Conservation (phyloP, 164 flowering plant genomes). For the Umbilicus rupestris region DNA sequence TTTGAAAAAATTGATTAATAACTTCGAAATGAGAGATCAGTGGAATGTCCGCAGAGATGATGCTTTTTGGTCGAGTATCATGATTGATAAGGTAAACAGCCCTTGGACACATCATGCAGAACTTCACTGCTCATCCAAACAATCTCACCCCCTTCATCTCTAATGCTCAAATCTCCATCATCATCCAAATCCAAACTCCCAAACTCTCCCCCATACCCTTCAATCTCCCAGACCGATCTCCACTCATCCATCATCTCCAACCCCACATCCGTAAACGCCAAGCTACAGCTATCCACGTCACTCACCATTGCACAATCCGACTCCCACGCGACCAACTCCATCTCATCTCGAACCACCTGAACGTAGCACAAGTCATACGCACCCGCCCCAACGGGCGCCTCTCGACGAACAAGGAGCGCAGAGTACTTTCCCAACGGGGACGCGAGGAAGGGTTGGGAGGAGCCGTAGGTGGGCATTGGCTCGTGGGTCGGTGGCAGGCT, state of each 20-base stretch:
- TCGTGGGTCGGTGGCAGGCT: slow-evolving; percentile 23
- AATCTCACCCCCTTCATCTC: slow-evolving; percentile 26
- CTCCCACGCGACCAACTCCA: slow-evolving; percentile 29
- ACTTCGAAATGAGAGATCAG: no score
- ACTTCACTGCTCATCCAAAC: slow-evolving; percentile 31
- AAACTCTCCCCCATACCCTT: slow-evolving; percentile 23
- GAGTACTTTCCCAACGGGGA: slow-evolving; percentile 33
- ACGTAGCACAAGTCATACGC: slow-evolving; percentile 38
- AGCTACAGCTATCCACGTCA: slow-evolving; percentile 25
- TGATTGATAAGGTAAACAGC: neutral
- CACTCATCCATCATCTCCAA: slow-evolving; percentile 37
- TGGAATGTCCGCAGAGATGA: no score
- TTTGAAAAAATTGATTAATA: no score
- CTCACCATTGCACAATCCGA: slow-evolving; percentile 33
- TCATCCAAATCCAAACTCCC: slow-evolving; percentile 30
- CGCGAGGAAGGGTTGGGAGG: slow-evolving; percentile 23
- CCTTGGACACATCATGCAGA: neutral
- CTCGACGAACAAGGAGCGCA: slow-evolving; percentile 24
- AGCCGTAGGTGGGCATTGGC: slow-evolving; percentile 12
- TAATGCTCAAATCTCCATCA: slow-evolving; percentile 31
- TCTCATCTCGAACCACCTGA: slow-evolving; percentile 19
- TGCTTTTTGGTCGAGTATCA: no score
- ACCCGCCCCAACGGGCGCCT: slow-evolving; percentile 27
- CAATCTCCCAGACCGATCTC: slow-evolving; percentile 27
- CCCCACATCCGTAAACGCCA: slow-evolving; percentile 32